Evolutionary conservation across 805 yeast genomes (phyloP).

Genomic region (Candida nanaspora): DNA sequence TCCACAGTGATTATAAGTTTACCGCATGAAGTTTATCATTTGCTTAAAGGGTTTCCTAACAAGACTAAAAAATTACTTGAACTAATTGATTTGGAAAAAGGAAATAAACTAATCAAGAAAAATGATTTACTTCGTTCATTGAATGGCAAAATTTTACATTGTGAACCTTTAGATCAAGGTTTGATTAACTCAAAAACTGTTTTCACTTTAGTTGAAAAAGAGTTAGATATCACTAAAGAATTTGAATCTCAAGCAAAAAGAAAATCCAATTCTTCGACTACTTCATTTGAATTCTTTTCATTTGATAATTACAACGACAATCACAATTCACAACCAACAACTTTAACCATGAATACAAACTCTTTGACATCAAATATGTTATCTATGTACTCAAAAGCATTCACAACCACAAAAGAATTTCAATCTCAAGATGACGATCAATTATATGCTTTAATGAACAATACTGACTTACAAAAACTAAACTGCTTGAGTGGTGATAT

Average conservation of each 20-base stretch:
- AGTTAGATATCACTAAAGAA: neutral
- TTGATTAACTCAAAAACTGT: constrained; percentile 36
- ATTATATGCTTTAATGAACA: constrained; percentile 37
- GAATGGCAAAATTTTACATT: constrained; percentile 45
- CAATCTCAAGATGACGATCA: constrained; percentile 35
- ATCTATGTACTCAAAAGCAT: neutral
- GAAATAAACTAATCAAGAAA: neutral
- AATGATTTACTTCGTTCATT: constrained; percentile 10
- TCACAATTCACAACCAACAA: no score
- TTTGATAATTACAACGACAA: neutral
- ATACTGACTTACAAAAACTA: constrained; percentile 44
- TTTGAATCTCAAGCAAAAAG: neutral
- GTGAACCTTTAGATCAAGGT: constrained; percentile 78
- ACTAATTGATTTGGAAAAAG: neutral
- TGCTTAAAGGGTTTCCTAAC: constrained; percentile 29
- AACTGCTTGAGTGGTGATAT: constrained; percentile 68
- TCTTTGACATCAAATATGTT: neutral
- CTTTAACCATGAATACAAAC: neutral
- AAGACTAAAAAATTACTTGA: constrained; percentile 11
- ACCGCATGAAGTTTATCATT: constrained; percentile 39
- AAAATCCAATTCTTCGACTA: no score
- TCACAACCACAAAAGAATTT: neutral
- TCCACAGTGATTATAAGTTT: constrained; percentile 33
- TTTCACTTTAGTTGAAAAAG: constrained; percentile 43
- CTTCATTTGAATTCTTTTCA: no score